Percentiles rank a stretch among this genome's conserved stretches.
phyloP scores from a whole-genome alignment of 2,329 filamentous ascomycete genomes.

The Penicillium janthinellum region DNA sequence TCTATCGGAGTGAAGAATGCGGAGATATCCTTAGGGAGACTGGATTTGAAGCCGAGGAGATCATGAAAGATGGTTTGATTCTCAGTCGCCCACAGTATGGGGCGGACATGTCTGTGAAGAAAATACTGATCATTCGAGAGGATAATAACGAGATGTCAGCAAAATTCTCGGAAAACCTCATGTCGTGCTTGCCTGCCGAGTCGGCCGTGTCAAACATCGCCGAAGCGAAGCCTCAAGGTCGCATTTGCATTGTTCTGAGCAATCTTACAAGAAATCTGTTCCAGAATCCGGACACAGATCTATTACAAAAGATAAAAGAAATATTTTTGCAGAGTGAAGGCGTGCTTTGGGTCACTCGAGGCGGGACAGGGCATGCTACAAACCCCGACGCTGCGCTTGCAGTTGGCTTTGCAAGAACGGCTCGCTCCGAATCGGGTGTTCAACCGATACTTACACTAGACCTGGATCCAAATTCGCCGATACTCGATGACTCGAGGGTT shows the following conservation, averaged over 20 bases:
- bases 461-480: constrained; percentile 15
- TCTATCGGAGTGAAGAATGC: neutral
- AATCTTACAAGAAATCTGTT: constrained; percentile 7
- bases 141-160: neutral
- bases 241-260: constrained; percentile 26
- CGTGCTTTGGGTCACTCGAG: constrained; percentile 29
- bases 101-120: neutral
- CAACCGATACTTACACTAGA: constrained; percentile 29
- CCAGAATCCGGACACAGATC: neutral
- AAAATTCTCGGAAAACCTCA: neutral
- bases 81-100: neutral
- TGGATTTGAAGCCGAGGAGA: neutral
- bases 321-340: constrained; percentile 21
- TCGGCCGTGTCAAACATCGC: constrained; percentile 10
- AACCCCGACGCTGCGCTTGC: constrained; percentile 23
- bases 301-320: constrained; percentile 18
- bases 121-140: constrained; percentile 18
- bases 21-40: constrained; percentile 5
- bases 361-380: constrained; percentile 11
- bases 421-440: constrained; percentile 29
- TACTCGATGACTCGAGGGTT: constrained; percentile 6
- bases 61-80: neutral
- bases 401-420: constrained; percentile 30
- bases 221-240: constrained; percentile 11
- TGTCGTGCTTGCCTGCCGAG: neutral